Conservation (phyloP, 208 protist genomes). For the Zelonia costaricensis region DNA sequence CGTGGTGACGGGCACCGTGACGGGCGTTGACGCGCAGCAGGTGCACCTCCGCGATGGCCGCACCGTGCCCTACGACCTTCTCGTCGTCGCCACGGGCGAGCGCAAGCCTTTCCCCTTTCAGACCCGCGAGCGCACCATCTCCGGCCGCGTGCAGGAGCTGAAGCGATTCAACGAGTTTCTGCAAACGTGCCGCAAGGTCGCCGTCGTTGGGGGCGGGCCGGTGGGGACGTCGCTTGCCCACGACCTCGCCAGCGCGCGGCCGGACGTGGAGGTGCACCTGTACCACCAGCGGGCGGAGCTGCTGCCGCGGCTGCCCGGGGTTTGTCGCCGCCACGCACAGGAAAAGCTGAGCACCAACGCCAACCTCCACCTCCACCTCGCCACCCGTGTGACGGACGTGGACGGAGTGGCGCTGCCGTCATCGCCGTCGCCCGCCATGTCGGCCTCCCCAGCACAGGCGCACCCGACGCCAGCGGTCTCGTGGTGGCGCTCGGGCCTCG, state of each 20-base stretch:
- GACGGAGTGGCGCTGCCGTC: constrained; percentile 9
- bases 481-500: constrained; percentile 29
- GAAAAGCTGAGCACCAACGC: constrained; percentile 45
- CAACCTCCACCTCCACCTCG: constrained; percentile 62
- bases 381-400: constrained; percentile 57
- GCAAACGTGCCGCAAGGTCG: constrained; percentile 71
- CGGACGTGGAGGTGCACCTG: constrained; percentile 75
- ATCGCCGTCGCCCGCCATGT: background rate
- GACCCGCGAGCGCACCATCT: constrained; percentile 68
- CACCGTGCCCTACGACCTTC: constrained; percentile 75
- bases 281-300: constrained; percentile 69
- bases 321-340: constrained; percentile 60
- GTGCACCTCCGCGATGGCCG: constrained; percentile 73
- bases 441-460: too few species aligned
- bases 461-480: background rate
- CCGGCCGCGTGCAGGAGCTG: constrained; percentile 78
- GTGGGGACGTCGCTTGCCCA: constrained; percentile 74
- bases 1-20: constrained; percentile 81
- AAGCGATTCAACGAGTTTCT: constrained; percentile 76
- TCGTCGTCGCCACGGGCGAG: constrained; percentile 80
- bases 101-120: constrained; percentile 78
- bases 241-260: constrained; percentile 54
- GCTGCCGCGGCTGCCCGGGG: constrained; percentile 59
- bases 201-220: constrained; percentile 83
- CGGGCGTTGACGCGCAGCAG: constrained; percentile 58